Percentiles rank a stretch among this genome's conserved stretches.
phyloP scores from a whole-genome alignment of 176 grass and related monocot species.

The Rhynchospora tenuis region DNA sequence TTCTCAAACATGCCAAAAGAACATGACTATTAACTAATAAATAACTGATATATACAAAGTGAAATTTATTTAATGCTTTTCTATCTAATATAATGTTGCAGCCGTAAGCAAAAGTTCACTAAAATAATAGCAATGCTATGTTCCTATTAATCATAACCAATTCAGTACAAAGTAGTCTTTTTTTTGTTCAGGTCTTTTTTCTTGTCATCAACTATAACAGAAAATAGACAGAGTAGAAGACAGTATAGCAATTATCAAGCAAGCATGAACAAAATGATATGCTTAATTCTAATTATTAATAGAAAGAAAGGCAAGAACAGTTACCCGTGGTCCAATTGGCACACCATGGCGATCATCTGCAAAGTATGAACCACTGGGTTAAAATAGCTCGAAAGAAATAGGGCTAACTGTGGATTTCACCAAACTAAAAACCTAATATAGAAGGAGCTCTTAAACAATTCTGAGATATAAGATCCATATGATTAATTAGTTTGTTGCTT shows the following conservation, averaged over 20 bases:
- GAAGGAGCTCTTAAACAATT: not conserved
- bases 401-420: not conserved
- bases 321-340: conserved; percentile 62
- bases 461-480: not conserved
- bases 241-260: not conserved
- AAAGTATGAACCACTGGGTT: conserved; percentile 11
- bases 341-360: conserved; percentile 53
- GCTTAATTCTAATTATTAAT: not conserved
- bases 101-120: not conserved
- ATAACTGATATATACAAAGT: not conserved
- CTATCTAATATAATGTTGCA: not conserved
- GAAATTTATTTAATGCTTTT: not conserved
- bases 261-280: not conserved
- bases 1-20: not conserved
- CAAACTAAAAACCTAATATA: not conserved
- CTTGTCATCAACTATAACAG: not conserved
- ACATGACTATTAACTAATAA: not conserved
- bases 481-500: not conserved
- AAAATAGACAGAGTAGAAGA: not conserved
- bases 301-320: not conserved
- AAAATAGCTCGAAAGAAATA: not conserved
- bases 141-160: not conserved
- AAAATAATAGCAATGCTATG: not conserved
- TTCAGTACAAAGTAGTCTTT: not conserved
- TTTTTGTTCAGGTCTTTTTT: not conserved